phyloP scores from a whole-genome alignment of 768 basidiomycete species.

The Mycena leptocephala region DNA sequence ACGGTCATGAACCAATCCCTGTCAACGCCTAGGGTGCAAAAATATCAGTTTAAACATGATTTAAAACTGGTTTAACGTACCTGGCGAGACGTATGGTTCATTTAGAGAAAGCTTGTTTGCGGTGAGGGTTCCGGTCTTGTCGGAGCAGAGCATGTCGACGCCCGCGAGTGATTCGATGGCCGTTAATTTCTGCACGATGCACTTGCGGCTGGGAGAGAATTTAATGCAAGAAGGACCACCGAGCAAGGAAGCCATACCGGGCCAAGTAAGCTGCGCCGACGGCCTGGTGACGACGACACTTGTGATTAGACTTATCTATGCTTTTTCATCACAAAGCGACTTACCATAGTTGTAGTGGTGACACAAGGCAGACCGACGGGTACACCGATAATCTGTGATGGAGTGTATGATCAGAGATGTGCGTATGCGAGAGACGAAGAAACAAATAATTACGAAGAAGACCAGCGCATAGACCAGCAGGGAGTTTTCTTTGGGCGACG shows the following conservation, averaged over 20 bases:
- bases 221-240: not conserved
- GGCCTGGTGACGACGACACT: not conserved
- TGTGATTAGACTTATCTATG: not conserved
- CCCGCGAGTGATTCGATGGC: conserved; percentile 68
- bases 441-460: conserved; percentile 48
- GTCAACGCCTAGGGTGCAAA: conserved; percentile 41
- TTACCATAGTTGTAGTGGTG: conserved; percentile 53
- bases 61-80: not conserved
- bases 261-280: conserved; percentile 54
- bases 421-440: not conserved
- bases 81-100: conserved; percentile 47
- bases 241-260: conserved; percentile 57
- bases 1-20: conserved; percentile 48
- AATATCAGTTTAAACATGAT: not conserved
- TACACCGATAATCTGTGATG: conserved; percentile 58
- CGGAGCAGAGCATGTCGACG: conserved; percentile 62
- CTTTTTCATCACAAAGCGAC: not conserved
- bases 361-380: conserved; percentile 67
- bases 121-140: conserved; percentile 65
- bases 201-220: conserved; percentile 47
- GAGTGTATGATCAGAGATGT: not conserved
- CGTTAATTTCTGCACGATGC: conserved; percentile 66
- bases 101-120: conserved; percentile 66
- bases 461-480: conserved; percentile 60
- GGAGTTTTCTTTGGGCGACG: conserved; percentile 60